Evolutionary conservation across 352 stramenopile genomes (phyloP), one percentile per base, ranked within the genome.

Genomic region (Phytophthora ramorum): DNA sequence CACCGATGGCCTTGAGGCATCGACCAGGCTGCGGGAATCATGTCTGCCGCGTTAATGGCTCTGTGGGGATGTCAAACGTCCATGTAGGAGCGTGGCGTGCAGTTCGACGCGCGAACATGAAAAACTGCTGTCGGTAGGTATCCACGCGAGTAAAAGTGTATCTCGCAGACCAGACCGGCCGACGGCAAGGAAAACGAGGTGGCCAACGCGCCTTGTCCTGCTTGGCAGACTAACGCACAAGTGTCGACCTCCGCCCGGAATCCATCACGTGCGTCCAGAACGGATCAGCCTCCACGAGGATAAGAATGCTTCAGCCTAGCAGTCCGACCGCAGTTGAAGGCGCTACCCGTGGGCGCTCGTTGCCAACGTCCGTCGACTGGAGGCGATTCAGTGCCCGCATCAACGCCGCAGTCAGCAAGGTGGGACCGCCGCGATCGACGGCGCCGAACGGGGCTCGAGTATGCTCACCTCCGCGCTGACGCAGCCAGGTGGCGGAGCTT

Each of bases 81-180:
- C 19, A 40, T 57, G 56, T 62, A 71, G 56, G 56, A 66, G 63
- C 48, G 37, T 24, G 55, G n/a, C 46, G 24, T 4, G 32, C 28
- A 50, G 24, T 22, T 51, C 20, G 9, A 32, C 22, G 52, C 17
- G 28, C 22, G 34, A 30, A 20, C n/a, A 50, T 22, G 32, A 49
- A 59, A 57, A 56, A 45, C 59, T 68, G 60, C 60, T 63, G 43
- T 63, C 52, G 52, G 60, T 62, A 57, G 37, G 60, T 63, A 68
- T 58, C 62, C 62, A 19, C 44, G 52, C 30, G 37, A 57, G 38
- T 46, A 45, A 9, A 44, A 35, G 0, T 52, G 47, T 17, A 68
- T 63, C 35, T 45, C 9, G 41, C 24, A 16, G 60, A 63, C 52
- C 60, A 68, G 59, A 67, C n/a, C 22, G 22, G 3, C 22, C 53